These are phyloP conservation scores for Ophiostoma pallidulum DNA, from an alignment of 2,329 filamentous ascomycete species.

Conservation along the genomic window DNA sequence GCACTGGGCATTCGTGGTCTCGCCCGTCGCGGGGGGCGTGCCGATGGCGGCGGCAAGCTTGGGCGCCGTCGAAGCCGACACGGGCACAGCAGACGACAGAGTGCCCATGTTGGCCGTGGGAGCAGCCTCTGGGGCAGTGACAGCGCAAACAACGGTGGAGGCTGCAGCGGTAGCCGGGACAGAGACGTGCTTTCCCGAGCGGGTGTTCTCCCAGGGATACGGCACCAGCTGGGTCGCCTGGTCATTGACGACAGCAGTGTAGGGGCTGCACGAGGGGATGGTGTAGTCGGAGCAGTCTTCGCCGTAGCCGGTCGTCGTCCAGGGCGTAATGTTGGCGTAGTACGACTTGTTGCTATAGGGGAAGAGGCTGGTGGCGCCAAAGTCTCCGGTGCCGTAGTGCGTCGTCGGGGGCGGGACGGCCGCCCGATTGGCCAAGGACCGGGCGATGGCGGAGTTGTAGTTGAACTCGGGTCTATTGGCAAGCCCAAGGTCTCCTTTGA, in stretches of 20 bases:
- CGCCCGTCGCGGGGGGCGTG: too few species aligned
- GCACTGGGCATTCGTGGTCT: too few species aligned
- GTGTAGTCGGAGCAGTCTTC: slow-evolving; percentile 7
- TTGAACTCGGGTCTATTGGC: neutral
- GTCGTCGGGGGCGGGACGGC: neutral
- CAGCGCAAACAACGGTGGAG: too few species aligned
- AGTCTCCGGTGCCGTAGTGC: neutral
- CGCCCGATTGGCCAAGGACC: slow-evolving; percentile 4
- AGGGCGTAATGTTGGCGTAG: slow-evolving; percentile 1
- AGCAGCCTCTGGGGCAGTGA: too few species aligned
- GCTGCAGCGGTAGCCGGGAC: too few species aligned
- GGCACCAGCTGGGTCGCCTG: neutral
- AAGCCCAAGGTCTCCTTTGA: neutral
- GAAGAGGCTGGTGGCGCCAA: neutral
- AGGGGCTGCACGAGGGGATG: slow-evolving; percentile 1
- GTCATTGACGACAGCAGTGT: neutral
- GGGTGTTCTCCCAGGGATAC: neutral
- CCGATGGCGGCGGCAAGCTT: neutral
- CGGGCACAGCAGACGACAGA: too few species aligned
- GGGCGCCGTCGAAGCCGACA: too few species aligned
- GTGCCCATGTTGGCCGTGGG: too few species aligned
- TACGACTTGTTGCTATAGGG: slow-evolving; percentile 6
- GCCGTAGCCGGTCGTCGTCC: neutral
- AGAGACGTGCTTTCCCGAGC: too few species aligned
- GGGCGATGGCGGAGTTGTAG: slow-evolving; percentile 5